These are phyloP conservation scores for Pterocarpus macrocarpus DNA, from an alignment of 306 rosid genomes.

Conservation along the genomic window DNA sequence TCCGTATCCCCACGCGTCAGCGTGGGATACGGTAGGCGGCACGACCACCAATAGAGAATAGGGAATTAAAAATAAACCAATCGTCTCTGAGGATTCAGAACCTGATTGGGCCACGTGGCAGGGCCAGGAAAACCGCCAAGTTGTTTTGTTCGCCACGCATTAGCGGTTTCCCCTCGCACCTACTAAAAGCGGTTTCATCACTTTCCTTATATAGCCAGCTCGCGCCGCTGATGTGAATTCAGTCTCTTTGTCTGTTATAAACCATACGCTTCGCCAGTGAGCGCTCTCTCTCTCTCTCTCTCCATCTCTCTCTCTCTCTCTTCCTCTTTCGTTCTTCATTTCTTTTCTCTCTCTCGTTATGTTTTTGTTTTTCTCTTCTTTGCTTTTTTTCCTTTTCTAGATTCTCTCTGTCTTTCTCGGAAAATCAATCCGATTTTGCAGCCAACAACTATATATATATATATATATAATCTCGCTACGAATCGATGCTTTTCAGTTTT, in stretches of 20 bases:
- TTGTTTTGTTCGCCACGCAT: slow-evolving; percentile 41
- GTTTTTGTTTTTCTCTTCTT: not conserved
- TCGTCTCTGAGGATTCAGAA: not conserved
- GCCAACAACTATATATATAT: not conserved
- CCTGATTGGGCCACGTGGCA: slow-evolving; percentile 69
- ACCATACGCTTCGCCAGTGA: slow-evolving; percentile 48
- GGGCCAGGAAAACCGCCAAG: slow-evolving; percentile 29
- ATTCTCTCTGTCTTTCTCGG: slow-evolving; percentile 45
- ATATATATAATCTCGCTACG: not conserved
- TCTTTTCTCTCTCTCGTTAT: not conserved
- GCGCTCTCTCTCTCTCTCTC: slow-evolving; percentile 16
- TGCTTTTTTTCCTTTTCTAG: not conserved
- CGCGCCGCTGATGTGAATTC: slow-evolving; percentile 56
- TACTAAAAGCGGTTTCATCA: slow-evolving; percentile 44
- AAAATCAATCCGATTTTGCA: slow-evolving; percentile 42
- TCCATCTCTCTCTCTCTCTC: not conserved
- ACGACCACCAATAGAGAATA: slow-evolving; percentile 3
- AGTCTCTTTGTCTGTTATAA: slow-evolving; percentile 65
- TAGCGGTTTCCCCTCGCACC: slow-evolving; percentile 48
- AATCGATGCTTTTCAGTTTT: slow-evolving; percentile 24
- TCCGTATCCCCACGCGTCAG: slow-evolving; percentile 72
- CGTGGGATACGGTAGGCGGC: slow-evolving; percentile 49
- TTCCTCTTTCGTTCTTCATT: not conserved
- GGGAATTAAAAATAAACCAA: not conserved
- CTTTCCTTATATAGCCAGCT: slow-evolving; percentile 79